Percentiles rank a stretch among this genome's conserved stretches.
phyloP scores from a whole-genome alignment of 192 early-diverging fungal species.

The Umbelopsis vinacea region DNA sequence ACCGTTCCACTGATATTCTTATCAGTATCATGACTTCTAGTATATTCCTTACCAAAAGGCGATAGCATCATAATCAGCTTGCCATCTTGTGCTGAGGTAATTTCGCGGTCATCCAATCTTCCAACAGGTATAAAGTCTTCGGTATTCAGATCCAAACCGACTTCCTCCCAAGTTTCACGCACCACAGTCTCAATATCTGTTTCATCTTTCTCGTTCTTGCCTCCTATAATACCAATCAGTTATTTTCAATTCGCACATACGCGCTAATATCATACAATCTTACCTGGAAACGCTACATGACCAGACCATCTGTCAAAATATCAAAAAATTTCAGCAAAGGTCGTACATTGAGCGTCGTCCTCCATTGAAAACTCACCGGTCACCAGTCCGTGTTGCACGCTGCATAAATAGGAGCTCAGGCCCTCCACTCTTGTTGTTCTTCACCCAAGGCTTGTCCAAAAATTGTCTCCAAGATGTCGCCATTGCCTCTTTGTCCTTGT shows the following conservation, averaged over 20 bases:
- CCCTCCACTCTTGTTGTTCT: constrained; percentile 21
- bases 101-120: constrained; percentile 32
- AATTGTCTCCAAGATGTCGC: constrained; percentile 21
- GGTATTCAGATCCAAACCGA: constrained; percentile 33
- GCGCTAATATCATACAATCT: not conserved
- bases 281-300: constrained; percentile 38
- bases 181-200: constrained; percentile 36
- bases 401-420: constrained; percentile 38
- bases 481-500: not conserved
- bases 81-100: constrained; percentile 14
- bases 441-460: constrained; percentile 28
- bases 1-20: too few species aligned
- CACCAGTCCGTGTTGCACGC: constrained; percentile 32
- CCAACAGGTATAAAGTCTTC: constrained; percentile 28
- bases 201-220: constrained; percentile 36
- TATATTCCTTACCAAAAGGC: constrained; percentile 34
- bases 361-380: constrained; percentile 25
- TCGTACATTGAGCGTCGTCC: not conserved
- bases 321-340: not conserved
- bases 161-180: constrained; percentile 34
- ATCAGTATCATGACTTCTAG: too few species aligned
- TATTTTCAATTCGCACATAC: not conserved
- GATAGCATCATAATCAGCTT: constrained; percentile 40
- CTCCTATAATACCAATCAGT: constrained; percentile 1
- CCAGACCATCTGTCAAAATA: constrained; percentile 29